A percentile compares a stretch with the other conserved stretches of the same genome.
Evolutionary conservation across 768 basidiomycete species (phyloP).

Genomic region (Lyophyllum semitale): DNA sequence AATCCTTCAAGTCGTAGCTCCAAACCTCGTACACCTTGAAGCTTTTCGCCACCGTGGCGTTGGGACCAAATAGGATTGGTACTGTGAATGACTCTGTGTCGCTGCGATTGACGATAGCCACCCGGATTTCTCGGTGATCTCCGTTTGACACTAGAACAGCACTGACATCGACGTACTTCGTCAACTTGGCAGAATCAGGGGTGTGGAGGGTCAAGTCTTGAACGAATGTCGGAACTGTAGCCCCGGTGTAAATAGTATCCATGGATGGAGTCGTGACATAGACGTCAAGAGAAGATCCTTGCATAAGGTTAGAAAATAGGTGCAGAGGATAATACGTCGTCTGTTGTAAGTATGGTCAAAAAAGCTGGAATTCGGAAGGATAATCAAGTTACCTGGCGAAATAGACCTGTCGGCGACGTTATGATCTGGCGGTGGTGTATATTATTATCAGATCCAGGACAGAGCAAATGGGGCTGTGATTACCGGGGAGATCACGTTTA

Average conservation of each 20-base stretch:
- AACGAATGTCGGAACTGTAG: constrained; percentile 56
- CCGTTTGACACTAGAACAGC: constrained; percentile 37
- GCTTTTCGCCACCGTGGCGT: constrained; percentile 16
- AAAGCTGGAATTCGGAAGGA: neutral
- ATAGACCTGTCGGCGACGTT: constrained; percentile 45
- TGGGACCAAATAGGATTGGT: constrained; percentile 39
- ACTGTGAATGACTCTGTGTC: constrained; percentile 37
- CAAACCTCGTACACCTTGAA: constrained; percentile 55
- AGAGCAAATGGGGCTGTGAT: constrained; percentile 6
- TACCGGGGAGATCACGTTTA: constrained; percentile 52
- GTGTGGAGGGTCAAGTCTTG: constrained; percentile 38
- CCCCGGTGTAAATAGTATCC: constrained; percentile 34
- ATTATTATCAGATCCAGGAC: neutral
- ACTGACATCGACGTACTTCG: constrained; percentile 50
- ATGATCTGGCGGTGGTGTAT: constrained; percentile 34
- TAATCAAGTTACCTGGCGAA: constrained; percentile 26
- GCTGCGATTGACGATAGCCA: constrained; percentile 57
- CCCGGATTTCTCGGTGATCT: constrained; percentile 37
- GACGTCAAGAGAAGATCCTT: constrained; percentile 42
- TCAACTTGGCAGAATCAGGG: constrained; percentile 33
- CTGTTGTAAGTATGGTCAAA: constrained; percentile 17
- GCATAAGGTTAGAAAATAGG: constrained; percentile 60
- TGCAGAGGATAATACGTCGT: constrained; percentile 55
- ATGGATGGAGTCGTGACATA: constrained; percentile 32
- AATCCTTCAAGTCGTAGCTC: constrained; percentile 43